phyloP scores from a whole-genome alignment of 2,329 filamentous ascomycete species.

The Sporothrix brunneoviolacea region DNA sequence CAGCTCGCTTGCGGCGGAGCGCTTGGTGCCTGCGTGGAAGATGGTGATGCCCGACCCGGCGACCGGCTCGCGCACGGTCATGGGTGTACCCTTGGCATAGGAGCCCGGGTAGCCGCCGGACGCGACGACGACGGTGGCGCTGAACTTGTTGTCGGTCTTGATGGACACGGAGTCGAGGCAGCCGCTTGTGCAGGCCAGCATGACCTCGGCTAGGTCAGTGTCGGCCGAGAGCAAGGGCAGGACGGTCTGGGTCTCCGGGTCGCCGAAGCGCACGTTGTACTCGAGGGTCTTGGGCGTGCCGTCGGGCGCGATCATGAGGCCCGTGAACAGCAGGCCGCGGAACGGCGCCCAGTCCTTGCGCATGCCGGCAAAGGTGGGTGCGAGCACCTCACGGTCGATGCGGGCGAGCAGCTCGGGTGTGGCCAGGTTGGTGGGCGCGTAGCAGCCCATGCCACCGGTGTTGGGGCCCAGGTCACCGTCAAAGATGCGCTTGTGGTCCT shows the following conservation, averaged over 20 bases:
- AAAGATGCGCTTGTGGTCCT: slow-evolving; percentile 93
- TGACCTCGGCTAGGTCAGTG: slow-evolving; percentile 79
- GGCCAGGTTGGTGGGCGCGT: slow-evolving; percentile 79
- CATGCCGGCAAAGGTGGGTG: slow-evolving; percentile 87
- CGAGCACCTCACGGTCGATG: slow-evolving; percentile 75
- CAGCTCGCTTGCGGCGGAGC: slow-evolving; percentile 54
- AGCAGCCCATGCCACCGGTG: slow-evolving; percentile 96
- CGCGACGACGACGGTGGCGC: slow-evolving; percentile 88
- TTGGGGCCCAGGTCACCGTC: slow-evolving; percentile 89
- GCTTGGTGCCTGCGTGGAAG: slow-evolving; percentile 87
- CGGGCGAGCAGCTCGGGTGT: slow-evolving; percentile 67
- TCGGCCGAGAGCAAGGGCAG: slow-evolving; percentile 69
- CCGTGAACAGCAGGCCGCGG: slow-evolving; percentile 74
- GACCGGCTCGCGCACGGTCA: slow-evolving; percentile 40
- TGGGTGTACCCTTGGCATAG: slow-evolving; percentile 71
- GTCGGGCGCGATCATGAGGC: slow-evolving; percentile 81
- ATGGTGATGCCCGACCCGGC: slow-evolving; percentile 55
- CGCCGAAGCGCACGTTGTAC: slow-evolving; percentile 90
- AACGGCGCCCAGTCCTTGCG: slow-evolving; percentile 68
- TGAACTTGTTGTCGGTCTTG: slow-evolving; percentile 62
- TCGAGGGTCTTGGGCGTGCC: slow-evolving; percentile 74
- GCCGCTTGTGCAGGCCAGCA: slow-evolving; percentile 75
- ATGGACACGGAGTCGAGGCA: slow-evolving; percentile 65
- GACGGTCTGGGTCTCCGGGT: slow-evolving; percentile 85
- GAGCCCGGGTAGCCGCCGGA: slow-evolving; percentile 83